phyloP scores from a whole-genome alignment of 768 basidiomycete species.

The Suillus discolor region DNA sequence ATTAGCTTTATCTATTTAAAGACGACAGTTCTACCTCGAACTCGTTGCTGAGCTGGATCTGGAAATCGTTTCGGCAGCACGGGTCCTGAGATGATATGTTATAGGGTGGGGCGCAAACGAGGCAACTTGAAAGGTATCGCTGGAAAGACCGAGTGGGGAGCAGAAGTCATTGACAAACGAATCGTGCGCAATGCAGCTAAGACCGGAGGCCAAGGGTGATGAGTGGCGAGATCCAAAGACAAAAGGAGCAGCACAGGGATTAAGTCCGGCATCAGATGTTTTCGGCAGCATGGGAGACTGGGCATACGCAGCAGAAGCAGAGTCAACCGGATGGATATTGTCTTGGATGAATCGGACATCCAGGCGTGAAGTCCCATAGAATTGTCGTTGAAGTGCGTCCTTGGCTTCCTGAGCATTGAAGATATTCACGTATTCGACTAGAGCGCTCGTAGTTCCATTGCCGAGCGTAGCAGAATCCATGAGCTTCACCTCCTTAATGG shows the following conservation, averaged over 20 bases:
- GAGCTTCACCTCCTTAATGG: slow-evolving; percentile 61
- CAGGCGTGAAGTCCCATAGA: slow-evolving; percentile 53
- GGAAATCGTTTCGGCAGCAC: slow-evolving; percentile 28
- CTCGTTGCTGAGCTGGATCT: slow-evolving; percentile 36
- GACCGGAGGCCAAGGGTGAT: slow-evolving; percentile 2
- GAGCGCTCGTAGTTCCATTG: slow-evolving; percentile 50
- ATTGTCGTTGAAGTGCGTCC: slow-evolving; percentile 60
- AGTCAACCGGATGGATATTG: slow-evolving; percentile 7
- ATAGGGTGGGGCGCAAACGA: slow-evolving; percentile 27
- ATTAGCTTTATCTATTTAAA: slow-evolving; percentile 6
- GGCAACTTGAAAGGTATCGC: slow-evolving; percentile 18
- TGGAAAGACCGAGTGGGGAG: slow-evolving; percentile 18
- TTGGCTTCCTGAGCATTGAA: slow-evolving; percentile 67
- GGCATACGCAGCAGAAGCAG: slow-evolving; percentile 14
- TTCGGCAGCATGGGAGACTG: slow-evolving; percentile 11
- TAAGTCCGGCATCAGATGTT: slow-evolving; percentile 27
- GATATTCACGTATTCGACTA: slow-evolving; percentile 63
- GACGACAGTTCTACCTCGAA: slow-evolving; percentile 28
- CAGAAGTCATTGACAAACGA: slow-evolving; percentile 10
- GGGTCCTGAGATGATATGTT: slow-evolving; percentile 17
- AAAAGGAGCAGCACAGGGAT: slow-evolving; percentile 37
- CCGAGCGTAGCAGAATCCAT: slow-evolving; percentile 37
- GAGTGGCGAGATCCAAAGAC: slow-evolving; percentile 19
- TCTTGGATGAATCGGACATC: slow-evolving; percentile 39
- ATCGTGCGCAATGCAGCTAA: slow-evolving; percentile 10